phyloP scores from a whole-genome alignment of 108 stramenopile species.

The Hondaea fermentalgiana region DNA sequence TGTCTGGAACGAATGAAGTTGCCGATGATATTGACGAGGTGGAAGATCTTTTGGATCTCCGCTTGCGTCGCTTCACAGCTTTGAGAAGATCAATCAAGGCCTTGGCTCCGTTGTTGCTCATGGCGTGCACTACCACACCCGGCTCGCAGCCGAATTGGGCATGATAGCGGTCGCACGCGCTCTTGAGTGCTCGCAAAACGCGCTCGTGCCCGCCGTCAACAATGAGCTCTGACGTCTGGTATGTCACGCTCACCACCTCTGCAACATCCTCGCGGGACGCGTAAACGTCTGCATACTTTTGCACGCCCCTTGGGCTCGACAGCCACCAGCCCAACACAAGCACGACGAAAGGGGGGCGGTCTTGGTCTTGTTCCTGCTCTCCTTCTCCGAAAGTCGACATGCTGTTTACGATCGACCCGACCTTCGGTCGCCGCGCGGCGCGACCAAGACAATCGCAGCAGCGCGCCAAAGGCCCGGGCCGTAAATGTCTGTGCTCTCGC shows the following conservation, averaged over 20 bases:
- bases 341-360: background rate
- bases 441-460: too few species aligned
- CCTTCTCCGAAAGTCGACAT: background rate
- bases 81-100: background rate
- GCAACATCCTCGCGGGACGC: background rate
- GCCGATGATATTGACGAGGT: too few species aligned
- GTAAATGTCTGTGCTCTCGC: too few species aligned
- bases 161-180: too few species aligned
- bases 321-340: background rate
- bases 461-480: too few species aligned
- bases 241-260: background rate
- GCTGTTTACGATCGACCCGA: too few species aligned
- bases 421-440: too few species aligned
- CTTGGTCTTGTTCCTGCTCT: background rate
- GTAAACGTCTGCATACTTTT: background rate
- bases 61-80: too few species aligned
- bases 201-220: background rate
- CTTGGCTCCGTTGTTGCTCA: background rate
- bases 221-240: background rate
- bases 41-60: too few species aligned
- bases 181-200: too few species aligned
- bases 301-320: background rate
- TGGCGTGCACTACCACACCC: background rate
- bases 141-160: background rate
- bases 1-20: background rate